Percentiles rank a stretch among this genome's conserved stretches.
These are phyloP conservation scores for Phyllachora maydis DNA, from an alignment of 2,329 filamentous ascomycete species.

Conservation along the genomic window DNA sequence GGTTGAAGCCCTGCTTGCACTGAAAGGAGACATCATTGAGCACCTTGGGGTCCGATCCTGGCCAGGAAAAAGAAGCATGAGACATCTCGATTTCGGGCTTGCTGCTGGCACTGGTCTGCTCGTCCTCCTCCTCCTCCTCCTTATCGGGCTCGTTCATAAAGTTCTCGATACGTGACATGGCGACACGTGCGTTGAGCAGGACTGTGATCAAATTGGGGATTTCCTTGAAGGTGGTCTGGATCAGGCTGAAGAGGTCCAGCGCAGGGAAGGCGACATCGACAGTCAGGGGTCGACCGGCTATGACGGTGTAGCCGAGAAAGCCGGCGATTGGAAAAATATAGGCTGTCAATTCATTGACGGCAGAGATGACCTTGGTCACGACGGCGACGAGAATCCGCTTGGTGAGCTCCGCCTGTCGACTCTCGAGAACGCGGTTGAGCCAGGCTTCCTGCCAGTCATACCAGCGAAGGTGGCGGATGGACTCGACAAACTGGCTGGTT, in stretches of 20 bases:
- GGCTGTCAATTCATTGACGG: slow-evolving; percentile 51
- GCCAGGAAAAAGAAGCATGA: slow-evolving; percentile 64
- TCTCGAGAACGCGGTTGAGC: slow-evolving; percentile 47
- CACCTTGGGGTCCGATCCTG: slow-evolving; percentile 36
- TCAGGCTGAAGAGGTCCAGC: slow-evolving; percentile 56
- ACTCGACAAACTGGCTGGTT: slow-evolving; percentile 71
- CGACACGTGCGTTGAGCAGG: slow-evolving; percentile 64
- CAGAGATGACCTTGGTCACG: slow-evolving; percentile 39
- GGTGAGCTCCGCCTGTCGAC: slow-evolving; percentile 45
- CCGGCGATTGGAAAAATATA: slow-evolving; percentile 61
- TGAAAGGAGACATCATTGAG: slow-evolving; percentile 22
- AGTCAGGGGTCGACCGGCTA: slow-evolving; percentile 45
- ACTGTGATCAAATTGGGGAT: slow-evolving; percentile 57
- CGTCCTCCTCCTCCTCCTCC: slow-evolving; percentile 21
- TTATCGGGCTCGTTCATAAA: slow-evolving; percentile 81
- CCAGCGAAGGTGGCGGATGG: slow-evolving; percentile 62
- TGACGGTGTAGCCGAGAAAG: slow-evolving; percentile 61
- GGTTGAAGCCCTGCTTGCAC: slow-evolving; percentile 27
- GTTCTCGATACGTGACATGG: slow-evolving; percentile 59
- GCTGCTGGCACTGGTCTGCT: slow-evolving; percentile 6
- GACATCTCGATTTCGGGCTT: slow-evolving; percentile 28
- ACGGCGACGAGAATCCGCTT: slow-evolving; percentile 42
- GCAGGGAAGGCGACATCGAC: slow-evolving; percentile 79
- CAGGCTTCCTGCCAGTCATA: slow-evolving; percentile 67
- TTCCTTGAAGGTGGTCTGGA: slow-evolving; percentile 54